Evolutionary conservation across 257 asterid genomes (phyloP), one percentile per base, ranked within the genome.

Genomic region (Solanum corneliomulleri): DNA sequence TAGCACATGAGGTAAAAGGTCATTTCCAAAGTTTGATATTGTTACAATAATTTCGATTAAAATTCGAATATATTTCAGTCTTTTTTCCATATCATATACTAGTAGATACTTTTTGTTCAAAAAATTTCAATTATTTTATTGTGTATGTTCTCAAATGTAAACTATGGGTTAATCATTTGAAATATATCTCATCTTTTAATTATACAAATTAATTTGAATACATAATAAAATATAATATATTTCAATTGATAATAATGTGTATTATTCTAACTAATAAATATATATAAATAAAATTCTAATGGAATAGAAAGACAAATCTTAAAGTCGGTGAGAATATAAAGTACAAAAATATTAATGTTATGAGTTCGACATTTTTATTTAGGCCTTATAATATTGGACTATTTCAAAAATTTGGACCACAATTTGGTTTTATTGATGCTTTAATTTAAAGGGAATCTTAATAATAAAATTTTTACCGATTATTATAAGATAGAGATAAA

Each of bases 1-100:
- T 37, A 37, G 7, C 0, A 37, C 7, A 37, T 37, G 6, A 0
- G 0, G 0, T 37, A 37, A 37, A 37, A 37, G 7, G 39, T 37
- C 7, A 1, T 37, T 37, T 37, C 1, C 39, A 37, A 37, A 37
- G 0, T 1, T 37, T 37, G 2, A 5, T 37, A 37, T 37, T 0
- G 0, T 37, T 37, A 5, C 39, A 37, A 37, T 0, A 37, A 37
- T 5, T 37, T 37, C 1, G 7, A 6, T 37, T 6, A 37, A 37
- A 37, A 0, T 37, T 37, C 2, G 0, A 6, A 37, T 37, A 37
- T 35, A 35, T 35, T 35, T 35, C 37, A 35, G 1, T 3, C 0
- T 3, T 37, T 35, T 37, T 1, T 37, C 39, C 1, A 0, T 7
- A 62, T 9, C 2, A 0, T 23, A 23, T 60, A 64, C 11, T 11